These are phyloP conservation scores for Pyrus hybrid DNA, from an alignment of 331 rosid genomes.

Conservation along the genomic window DNA sequence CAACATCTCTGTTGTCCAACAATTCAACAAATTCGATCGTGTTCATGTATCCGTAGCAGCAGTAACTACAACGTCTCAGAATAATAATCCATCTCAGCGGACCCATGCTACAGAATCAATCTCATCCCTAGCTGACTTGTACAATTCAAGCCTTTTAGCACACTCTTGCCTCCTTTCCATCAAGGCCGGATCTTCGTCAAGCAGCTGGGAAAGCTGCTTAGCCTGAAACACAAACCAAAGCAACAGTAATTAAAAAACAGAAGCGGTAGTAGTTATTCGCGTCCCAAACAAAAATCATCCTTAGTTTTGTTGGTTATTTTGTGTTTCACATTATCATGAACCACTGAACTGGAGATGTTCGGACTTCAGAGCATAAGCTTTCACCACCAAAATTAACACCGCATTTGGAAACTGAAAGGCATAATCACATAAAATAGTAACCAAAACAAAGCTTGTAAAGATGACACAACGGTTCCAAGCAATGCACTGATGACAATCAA, in stretches of 20 bases:
- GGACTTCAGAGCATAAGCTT: background rate
- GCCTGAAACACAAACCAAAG: conserved; percentile 36
- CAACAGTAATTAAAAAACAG: background rate
- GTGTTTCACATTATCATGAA: background rate
- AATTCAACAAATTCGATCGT: background rate
- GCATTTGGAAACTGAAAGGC: background rate
- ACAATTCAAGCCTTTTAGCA: conserved; percentile 77
- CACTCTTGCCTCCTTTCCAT: conserved; percentile 91
- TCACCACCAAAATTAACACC: background rate
- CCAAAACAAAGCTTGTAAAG: background rate
- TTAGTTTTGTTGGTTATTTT: background rate
- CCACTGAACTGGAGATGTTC: background rate
- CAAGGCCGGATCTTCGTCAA: conserved; percentile 89
- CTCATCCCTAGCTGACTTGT: conserved; percentile 92
- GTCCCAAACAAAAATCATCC: background rate
- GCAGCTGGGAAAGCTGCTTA: conserved; percentile 56
- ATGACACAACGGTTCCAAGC: background rate
- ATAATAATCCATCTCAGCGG: conserved; percentile 30
- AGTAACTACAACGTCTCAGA: background rate
- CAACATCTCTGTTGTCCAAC: background rate
- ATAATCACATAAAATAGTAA: background rate
- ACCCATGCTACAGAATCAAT: conserved; percentile 86
- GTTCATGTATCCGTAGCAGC: too few relatives aligned
- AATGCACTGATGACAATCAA: background rate
- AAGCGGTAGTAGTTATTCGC: background rate